Base-by-base conservation (phyloP, 129 eudicot genomes). In the Sambucus nigra region DNA sequence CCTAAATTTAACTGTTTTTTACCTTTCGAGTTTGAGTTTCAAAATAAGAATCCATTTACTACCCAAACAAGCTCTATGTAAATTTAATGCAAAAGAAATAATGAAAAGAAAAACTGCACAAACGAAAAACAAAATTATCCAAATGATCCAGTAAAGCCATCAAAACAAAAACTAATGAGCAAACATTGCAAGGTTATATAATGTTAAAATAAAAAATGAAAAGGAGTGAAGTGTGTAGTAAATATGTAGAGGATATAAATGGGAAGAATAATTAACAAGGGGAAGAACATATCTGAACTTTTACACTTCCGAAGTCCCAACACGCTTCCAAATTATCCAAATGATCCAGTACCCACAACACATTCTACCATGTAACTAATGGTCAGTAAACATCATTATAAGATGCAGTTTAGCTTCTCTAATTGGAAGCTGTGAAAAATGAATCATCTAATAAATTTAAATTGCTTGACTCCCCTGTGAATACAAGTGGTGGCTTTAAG, bases 361-460 rank as follows among this genome's bases (percentile, higher is more conserved):
- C 53, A 27, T 20, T 48, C 53, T 48, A 27, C 53, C 53, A 48
- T 48, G 26, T 48, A 48, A 23, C 53, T 48, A 16, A 48, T 20
- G 13, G 53, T 48, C 53, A 19, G 28, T 19, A 48, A 7, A 19
- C 19, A 48, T 12, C n/a, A 42, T 42, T 42, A 42, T 3, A 42
- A 15, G n/a, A 15, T 15, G 16, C 48, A 42, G n/a, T 14, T 42
- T 13, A 42, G 48, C 48, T 42, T 42, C 20, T 20, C 16, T 6
- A 42, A 1, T 42, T 42, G 15, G 48, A 42, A n/a, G 48, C 17
- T 6, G 5, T 42, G 48, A 16, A 15, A 42, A 42, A 17, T 31
- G n/a, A n/a, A n/a, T 38, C 4, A 23, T 44, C 16, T 25, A 2
- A 45, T n/a, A 3, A 7, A 23, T 56, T 9, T 3, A 7, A 35